Evolutionary conservation across 73 alveolate species (phyloP).

Genomic region (Stentor coeruleus): DNA sequence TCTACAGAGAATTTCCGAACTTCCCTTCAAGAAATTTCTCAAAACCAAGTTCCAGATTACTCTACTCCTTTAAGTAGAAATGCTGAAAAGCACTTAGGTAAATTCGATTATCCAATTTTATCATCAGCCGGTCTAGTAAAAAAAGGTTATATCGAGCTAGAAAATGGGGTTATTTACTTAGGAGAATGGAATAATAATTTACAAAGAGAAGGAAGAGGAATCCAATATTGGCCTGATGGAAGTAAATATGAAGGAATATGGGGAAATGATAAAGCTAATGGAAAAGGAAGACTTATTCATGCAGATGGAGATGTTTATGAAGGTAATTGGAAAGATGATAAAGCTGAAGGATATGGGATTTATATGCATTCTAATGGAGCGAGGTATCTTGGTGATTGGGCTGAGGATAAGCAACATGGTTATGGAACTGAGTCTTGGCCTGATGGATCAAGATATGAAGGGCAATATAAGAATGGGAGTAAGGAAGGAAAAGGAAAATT

Average conservation of each 20-base stretch:
- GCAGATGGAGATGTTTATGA: conserved; percentile 10
- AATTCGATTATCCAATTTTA: not conserved
- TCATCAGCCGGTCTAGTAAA: not conserved
- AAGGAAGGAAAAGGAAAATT: conserved; percentile 71
- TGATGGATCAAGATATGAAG: conserved; percentile 43
- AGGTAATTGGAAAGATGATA: not conserved
- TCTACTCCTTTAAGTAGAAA: not conserved
- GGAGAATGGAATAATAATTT: not conserved
- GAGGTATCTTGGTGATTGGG: conserved; percentile 40
- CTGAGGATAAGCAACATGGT: conserved; percentile 38
- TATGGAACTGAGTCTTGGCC: conserved; percentile 32
- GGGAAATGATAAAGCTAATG: not conserved
- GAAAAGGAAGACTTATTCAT: not conserved
- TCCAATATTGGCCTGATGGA: conserved; percentile 1
- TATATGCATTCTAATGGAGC: conserved; percentile 28
- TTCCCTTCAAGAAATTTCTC: not conserved
- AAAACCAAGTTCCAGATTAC: not conserved
- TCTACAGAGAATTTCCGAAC: too few relatives aligned
- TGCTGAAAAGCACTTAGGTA: not conserved
- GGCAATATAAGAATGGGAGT: conserved; percentile 42
- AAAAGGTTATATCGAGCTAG: not conserved
- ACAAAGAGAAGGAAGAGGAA: not conserved
- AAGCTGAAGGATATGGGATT: not conserved
- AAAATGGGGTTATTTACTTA: not conserved
- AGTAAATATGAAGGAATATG: not conserved